Base-by-base conservation (phyloP, 2,329 filamentous ascomycete genomes). In the Colletotrichum sidae region DNA sequence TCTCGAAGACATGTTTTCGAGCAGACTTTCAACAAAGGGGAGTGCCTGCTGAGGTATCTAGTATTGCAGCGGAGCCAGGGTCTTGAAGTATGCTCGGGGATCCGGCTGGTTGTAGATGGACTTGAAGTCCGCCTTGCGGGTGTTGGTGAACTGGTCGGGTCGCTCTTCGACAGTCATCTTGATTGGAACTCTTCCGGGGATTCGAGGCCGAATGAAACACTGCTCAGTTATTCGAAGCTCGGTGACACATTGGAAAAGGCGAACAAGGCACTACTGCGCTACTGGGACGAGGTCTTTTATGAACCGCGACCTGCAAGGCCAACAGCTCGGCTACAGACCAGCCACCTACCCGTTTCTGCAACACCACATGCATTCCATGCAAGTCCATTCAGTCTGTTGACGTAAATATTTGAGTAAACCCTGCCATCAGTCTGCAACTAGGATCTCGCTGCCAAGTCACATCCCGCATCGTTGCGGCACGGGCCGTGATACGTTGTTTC, bases 61-160 rank as follows among this genome's bases (percentile, higher is more conserved):
- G 33, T 64, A 64, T 7, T 44, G 25, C 2, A 64, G 17, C 17
- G 60, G 55, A 11, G 13, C 53, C 6, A 64, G 15, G 7, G 60
- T 49, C 3, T 35, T 25, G 12, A 64, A 64, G 55, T 64, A 64
- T 7, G 60, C 35, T 8, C 55, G 49, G 9, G 60, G 60, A 11
- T 64, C 50, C 4, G 55, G n/a, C n/a, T 60, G 49, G 44, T 53
- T 55, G 37, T 64, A 64, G 17, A 60, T 60, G 4, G 49, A 64
- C 5, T 39, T 54, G 47, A 64, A 64, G 50, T 64, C 60, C 8
- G 60, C 60, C 37, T 60, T 64, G 25, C 49, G 55, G 4, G 12
- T 53, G 44, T 47, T 60, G 49, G 33, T 54, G 25, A 60, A 42
- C 9, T 17, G 41, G 6, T 64, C 55, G 4, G 50, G 49, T 0